A percentile compares a stretch with the other conserved stretches of the same genome.
These are phyloP conservation scores for Ophiostoma himal-ulmi DNA, from an alignment of 2,329 filamentous ascomycete species.

Conservation along the genomic window DNA sequence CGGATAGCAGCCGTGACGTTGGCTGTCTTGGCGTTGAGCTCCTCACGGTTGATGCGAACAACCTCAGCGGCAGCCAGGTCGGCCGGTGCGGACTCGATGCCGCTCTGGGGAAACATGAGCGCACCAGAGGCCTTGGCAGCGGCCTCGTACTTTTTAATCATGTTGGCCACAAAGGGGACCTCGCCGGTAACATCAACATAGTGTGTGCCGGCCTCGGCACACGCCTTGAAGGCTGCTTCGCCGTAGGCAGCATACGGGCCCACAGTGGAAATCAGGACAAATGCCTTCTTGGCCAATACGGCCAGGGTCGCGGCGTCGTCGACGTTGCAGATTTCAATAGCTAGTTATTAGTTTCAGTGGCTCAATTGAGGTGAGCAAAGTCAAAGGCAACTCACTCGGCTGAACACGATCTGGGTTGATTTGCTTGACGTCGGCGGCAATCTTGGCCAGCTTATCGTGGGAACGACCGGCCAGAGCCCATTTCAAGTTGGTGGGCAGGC, in stretches of 20 bases:
- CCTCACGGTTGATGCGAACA: conserved; percentile 45
- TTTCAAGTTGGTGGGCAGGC: conserved; percentile 68
- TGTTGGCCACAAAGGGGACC: conserved; percentile 50
- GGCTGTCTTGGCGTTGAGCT: conserved; percentile 44
- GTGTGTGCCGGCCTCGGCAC: conserved; percentile 57
- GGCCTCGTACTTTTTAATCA: conserved; percentile 55
- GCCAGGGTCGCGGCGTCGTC: conserved; percentile 40
- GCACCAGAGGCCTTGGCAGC: conserved; percentile 50
- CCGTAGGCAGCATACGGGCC: conserved; percentile 55
- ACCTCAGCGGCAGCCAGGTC: conserved; percentile 54
- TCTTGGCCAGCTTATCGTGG: conserved; percentile 61
- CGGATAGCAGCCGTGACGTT: conserved; percentile 50
- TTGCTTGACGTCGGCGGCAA: conserved; percentile 61
- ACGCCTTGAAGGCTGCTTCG: conserved; percentile 55
- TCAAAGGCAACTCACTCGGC: conserved; percentile 48
- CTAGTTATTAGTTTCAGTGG: conserved; percentile 30
- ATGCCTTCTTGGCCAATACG: conserved; percentile 50
- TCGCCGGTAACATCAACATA: conserved; percentile 61
- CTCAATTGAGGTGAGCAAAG: too few relatives aligned
- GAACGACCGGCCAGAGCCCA: conserved; percentile 88
- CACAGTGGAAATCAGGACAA: conserved; percentile 52
- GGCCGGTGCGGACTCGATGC: conserved; percentile 56
- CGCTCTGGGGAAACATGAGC: conserved; percentile 56
- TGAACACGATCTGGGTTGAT: conserved; percentile 63
- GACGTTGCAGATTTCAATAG: conserved; percentile 48